phyloP scores from a whole-genome alignment of 2,329 filamentous ascomycete species.

The Fusarium illudens region DNA sequence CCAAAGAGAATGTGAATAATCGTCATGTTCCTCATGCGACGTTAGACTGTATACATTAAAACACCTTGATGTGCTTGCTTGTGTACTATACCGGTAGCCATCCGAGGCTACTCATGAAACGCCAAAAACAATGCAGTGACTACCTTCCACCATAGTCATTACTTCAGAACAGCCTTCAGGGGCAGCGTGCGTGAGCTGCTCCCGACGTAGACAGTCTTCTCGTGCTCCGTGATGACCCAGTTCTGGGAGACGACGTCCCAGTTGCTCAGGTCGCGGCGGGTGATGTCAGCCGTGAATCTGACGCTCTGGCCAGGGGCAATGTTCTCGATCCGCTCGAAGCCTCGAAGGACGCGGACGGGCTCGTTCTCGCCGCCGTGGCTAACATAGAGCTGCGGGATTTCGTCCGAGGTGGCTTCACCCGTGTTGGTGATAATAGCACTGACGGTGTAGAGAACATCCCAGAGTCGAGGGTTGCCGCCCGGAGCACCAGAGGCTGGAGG shows the following conservation, averaged over 20 bases:
- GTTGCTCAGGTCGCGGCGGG: slow-evolving; percentile 83
- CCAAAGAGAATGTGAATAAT: neutral
- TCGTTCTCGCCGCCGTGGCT: slow-evolving; percentile 82
- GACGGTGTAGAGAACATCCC: slow-evolving; percentile 74
- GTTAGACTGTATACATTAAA: neutral
- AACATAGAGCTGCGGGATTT: slow-evolving; percentile 81
- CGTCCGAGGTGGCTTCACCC: slow-evolving; percentile 70
- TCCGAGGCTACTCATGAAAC: neutral
- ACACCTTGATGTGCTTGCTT: neutral
- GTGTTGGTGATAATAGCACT: slow-evolving; percentile 77
- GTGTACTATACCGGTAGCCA: neutral
- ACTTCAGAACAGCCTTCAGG: slow-evolving; percentile 43
- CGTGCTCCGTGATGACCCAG: slow-evolving; percentile 71
- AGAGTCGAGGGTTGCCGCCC: slow-evolving; percentile 72
- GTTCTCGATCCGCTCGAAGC: slow-evolving; percentile 77
- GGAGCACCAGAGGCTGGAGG: slow-evolving; percentile 60
- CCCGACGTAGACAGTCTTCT: slow-evolving; percentile 65
- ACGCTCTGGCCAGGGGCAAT: slow-evolving; percentile 74
- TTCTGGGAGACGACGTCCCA: slow-evolving; percentile 85
- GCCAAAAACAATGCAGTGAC: neutral
- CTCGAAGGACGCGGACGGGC: slow-evolving; percentile 71
- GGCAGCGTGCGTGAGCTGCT: slow-evolving; percentile 64
- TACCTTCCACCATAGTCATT: neutral
- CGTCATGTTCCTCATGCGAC: neutral
- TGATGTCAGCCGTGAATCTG: slow-evolving; percentile 74